Evolutionary conservation across 2,329 filamentous ascomycete species (phyloP).

Genomic region (Aspergillus piperis): DNA sequence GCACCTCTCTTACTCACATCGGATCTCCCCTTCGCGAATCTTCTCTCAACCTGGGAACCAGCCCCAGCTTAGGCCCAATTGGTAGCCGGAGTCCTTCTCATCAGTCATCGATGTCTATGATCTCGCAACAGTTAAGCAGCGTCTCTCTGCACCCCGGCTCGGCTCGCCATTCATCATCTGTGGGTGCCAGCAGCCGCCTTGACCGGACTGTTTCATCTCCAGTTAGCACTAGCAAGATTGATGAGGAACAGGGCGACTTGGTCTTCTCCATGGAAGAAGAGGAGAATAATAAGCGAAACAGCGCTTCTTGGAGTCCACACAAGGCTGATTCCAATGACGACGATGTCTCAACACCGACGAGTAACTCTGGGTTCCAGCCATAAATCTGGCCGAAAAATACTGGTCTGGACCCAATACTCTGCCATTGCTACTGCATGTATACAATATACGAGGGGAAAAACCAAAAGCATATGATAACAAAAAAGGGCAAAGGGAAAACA

Average conservation of each 20-base stretch:
- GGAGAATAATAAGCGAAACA: constrained; percentile 47
- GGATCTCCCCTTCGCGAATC: constrained; percentile 68
- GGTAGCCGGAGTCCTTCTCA: constrained; percentile 56
- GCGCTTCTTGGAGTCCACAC: constrained; percentile 36
- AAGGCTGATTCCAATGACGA: constrained; percentile 35
- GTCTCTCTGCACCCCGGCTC: constrained; percentile 47
- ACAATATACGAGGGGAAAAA: not conserved
- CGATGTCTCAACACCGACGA: constrained; percentile 26
- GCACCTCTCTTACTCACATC: constrained; percentile 59
- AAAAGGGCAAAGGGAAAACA: not conserved
- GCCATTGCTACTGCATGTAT: not conserved
- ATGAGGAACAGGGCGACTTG: constrained; percentile 50
- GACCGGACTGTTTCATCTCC: constrained; percentile 51
- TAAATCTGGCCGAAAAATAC: constrained; percentile 7
- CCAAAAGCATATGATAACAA: not conserved
- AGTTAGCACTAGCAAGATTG: constrained; percentile 48
- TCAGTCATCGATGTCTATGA: constrained; percentile 62
- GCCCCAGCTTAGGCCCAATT: constrained; percentile 54
- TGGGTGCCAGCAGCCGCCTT: constrained; percentile 36
- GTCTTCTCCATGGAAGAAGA: constrained; percentile 56
- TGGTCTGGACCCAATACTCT: not conserved
- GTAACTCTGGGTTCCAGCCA: constrained; percentile 22
- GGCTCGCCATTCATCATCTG: constrained; percentile 39
- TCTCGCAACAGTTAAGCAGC: constrained; percentile 58
- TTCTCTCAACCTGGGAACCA: constrained; percentile 52